These are phyloP conservation scores for Saccharomyces hybrid DNA, from an alignment of 1,139 yeast genomes.

Conservation along the genomic window DNA sequence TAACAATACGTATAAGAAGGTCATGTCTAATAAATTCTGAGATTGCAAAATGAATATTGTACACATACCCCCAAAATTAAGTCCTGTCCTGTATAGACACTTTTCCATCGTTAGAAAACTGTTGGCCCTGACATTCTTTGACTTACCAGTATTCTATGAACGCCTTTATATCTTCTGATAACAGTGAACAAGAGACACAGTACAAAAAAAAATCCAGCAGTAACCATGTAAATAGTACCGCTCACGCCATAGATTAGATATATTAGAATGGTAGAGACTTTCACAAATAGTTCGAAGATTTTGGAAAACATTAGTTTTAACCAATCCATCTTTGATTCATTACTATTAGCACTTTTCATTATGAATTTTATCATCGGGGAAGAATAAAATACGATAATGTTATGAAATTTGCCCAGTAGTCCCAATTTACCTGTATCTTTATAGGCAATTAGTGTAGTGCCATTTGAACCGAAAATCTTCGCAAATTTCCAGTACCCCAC, in stretches of 20 bases:
- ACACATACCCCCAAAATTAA: too few species aligned
- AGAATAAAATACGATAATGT: slow-evolving; percentile 22
- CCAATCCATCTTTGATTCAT: slow-evolving; percentile 1
- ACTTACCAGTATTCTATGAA: background rate
- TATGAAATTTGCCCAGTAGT: slow-evolving; percentile 28
- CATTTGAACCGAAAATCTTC: slow-evolving; percentile 14
- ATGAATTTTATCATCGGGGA: slow-evolving; percentile 15
- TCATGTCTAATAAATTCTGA: too few species aligned
- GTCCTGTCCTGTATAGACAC: too few species aligned
- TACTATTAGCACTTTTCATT: slow-evolving; percentile 4
- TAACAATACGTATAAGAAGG: too few species aligned
- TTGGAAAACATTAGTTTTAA: slow-evolving; percentile 1
- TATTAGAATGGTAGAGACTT: slow-evolving; percentile 12
- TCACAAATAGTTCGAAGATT: slow-evolving; percentile 10
- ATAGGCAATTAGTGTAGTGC: slow-evolving; percentile 14
- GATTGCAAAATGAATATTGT: too few species aligned
- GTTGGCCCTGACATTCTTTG: background rate
- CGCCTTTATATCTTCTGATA: slow-evolving; percentile 24
- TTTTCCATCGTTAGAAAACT: background rate
- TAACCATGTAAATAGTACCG: slow-evolving; percentile 23
- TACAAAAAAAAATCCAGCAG: slow-evolving; percentile 26
- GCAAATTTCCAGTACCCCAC: slow-evolving; percentile 13
- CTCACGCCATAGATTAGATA: slow-evolving; percentile 25
- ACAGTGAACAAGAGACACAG: slow-evolving; percentile 24
- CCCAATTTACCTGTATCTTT: slow-evolving; percentile 14